A percentile compares a stretch with the other conserved stretches of the same genome.
phyloP scores from a whole-genome alignment of 2,329 filamentous ascomycete genomes.

The Aureobasidium sp. region DNA sequence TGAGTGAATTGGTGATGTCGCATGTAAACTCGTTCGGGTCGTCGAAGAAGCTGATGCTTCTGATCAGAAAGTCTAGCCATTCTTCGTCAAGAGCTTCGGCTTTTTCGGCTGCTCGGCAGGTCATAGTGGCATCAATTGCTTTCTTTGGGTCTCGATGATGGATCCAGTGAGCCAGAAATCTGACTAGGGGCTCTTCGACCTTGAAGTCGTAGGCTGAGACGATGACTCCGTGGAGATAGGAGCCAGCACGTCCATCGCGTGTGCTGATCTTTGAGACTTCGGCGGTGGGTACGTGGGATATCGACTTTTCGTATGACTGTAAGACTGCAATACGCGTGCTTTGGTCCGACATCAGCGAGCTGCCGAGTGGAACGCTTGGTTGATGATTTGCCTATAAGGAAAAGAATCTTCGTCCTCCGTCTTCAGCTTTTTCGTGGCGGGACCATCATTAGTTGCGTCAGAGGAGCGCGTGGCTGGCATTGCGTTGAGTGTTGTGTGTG shows the following conservation, averaged over 20 bases:
- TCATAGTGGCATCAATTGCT: background rate
- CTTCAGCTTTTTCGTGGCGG: too few relatives aligned
- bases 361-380: too few relatives aligned
- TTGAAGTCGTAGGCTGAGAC: background rate
- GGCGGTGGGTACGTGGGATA: too few relatives aligned
- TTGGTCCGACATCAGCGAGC: too few relatives aligned
- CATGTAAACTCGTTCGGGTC: background rate
- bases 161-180: background rate
- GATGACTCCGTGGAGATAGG: background rate
- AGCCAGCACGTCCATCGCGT: rapidly evolving
- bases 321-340: too few relatives aligned
- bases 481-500: too few relatives aligned
- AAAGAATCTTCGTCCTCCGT: too few relatives aligned
- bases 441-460: too few relatives aligned
- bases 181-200: background rate
- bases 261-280: background rate
- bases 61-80: background rate
- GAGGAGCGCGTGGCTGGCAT: too few relatives aligned
- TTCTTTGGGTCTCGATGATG: background rate
- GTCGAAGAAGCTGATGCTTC: background rate
- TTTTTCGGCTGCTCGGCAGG: background rate
- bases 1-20: background rate
- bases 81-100: background rate
- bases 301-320: too few relatives aligned
- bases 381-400: too few relatives aligned